These are phyloP conservation scores for Colletotrichum sp. DNA, from an alignment of 2,329 filamentous ascomycete species.

Conservation along the genomic window DNA sequence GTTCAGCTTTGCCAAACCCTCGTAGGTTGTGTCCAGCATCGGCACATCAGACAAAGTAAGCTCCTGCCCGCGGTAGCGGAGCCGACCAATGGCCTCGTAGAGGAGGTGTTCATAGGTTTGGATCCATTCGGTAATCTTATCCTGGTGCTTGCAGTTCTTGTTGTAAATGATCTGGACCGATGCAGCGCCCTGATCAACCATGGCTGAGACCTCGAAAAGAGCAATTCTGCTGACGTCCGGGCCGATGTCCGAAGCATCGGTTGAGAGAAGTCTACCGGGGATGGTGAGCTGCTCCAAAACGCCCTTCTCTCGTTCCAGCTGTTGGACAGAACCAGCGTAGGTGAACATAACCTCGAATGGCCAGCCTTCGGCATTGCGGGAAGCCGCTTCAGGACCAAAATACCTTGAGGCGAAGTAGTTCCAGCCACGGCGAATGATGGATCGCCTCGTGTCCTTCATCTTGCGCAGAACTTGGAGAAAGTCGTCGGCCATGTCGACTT, in stretches of 20 bases:
- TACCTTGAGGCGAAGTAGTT: slow-evolving; percentile 55
- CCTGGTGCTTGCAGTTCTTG: slow-evolving; percentile 42
- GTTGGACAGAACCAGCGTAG: slow-evolving; percentile 54
- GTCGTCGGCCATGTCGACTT: slow-evolving; percentile 48
- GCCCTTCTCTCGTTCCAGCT: slow-evolving; percentile 51
- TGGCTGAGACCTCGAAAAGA: slow-evolving; percentile 55
- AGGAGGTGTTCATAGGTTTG: slow-evolving; percentile 51
- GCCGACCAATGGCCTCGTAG: slow-evolving; percentile 45
- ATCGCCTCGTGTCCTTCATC: slow-evolving; percentile 57
- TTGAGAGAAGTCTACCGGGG: slow-evolving; percentile 41
- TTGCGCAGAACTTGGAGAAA: slow-evolving; percentile 55
- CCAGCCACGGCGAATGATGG: slow-evolving; percentile 48
- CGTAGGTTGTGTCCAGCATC: slow-evolving; percentile 51
- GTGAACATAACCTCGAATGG: slow-evolving; percentile 66
- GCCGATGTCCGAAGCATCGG: slow-evolving; percentile 49
- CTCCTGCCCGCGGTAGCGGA: slow-evolving; percentile 47
- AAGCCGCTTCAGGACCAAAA: slow-evolving; percentile 35
- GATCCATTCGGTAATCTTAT: slow-evolving; percentile 52
- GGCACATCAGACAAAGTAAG: slow-evolving; percentile 57
- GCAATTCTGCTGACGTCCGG: slow-evolving; percentile 52
- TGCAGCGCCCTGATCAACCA: slow-evolving; percentile 48
- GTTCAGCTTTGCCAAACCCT: slow-evolving; percentile 49
- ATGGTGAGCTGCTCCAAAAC: slow-evolving; percentile 53
- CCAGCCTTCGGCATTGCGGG: slow-evolving; percentile 40
- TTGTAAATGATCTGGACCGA: slow-evolving; percentile 53